Conservation (phyloP, 192 early-diverging fungal species). For the Podila horticola region DNA sequence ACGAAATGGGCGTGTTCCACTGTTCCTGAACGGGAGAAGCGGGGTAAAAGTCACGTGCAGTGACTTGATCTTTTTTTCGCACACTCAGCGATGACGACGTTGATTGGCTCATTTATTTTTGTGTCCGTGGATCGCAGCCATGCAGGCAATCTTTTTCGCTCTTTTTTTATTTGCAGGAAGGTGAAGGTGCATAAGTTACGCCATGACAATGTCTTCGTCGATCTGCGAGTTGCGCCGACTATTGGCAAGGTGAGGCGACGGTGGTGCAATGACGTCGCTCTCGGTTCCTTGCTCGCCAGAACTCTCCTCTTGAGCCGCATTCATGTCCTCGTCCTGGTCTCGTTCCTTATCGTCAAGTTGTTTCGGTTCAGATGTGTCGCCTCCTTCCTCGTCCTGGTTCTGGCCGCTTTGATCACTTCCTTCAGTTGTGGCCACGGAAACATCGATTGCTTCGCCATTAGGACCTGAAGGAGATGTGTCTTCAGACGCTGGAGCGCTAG, state of each 20-base stretch:
- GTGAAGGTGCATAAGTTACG: too few species aligned
- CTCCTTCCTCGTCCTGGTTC: background rate
- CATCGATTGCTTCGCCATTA: background rate
- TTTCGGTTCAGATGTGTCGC: background rate
- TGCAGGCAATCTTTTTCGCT: background rate
- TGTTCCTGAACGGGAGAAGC: background rate
- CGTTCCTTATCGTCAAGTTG: background rate
- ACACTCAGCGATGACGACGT: background rate
- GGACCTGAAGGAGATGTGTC: background rate
- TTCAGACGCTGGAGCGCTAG: background rate
- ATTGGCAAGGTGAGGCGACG: background rate
- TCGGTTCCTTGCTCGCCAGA: background rate
- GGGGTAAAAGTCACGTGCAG: background rate
- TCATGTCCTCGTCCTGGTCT: too few species aligned
- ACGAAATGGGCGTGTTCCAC: background rate
- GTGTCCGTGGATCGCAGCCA: background rate
- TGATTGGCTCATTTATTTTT: background rate
- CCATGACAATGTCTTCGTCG: background rate
- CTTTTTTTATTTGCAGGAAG: background rate
- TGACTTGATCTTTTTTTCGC: background rate
- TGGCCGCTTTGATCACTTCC: background rate
- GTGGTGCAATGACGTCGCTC: background rate
- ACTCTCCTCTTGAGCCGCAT: background rate
- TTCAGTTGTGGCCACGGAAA: background rate
- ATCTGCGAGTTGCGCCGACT: constrained; percentile 14